Percentiles rank a stretch among this genome's conserved stretches.
Evolutionary conservation across 225 moss, liverwort and hornwort genomes (phyloP).

Genomic region (Polytrichum commune): DNA sequence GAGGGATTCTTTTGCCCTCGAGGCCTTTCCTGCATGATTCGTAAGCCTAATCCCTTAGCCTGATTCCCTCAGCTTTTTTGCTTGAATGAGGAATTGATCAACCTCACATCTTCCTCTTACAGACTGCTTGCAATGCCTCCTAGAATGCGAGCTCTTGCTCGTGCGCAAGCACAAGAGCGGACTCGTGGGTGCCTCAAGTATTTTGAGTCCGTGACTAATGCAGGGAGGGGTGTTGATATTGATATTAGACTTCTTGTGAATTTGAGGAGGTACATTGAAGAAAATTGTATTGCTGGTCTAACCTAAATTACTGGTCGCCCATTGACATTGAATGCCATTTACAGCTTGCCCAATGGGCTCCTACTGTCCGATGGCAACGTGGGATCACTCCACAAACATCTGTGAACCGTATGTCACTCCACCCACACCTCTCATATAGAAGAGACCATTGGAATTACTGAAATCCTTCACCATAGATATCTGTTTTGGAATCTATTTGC

Average conservation of each 20-base stretch:
- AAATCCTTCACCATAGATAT: neutral
- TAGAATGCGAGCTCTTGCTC: no score
- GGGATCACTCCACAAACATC: constrained; percentile 32
- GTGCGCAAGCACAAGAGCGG: no score
- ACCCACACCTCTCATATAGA: neutral
- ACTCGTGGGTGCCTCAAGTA: no score
- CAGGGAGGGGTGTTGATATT: no score
- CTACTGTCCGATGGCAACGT: constrained; percentile 60
- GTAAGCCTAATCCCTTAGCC: constrained; percentile 42
- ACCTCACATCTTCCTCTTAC: neutral
- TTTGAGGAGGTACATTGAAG: no score
- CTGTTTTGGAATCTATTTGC: neutral
- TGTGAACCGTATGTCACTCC: constrained; percentile 75
- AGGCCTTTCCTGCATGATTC: constrained; percentile 94
- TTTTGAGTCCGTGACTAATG: no score
- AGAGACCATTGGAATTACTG: neutral
- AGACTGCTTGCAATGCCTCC: no score
- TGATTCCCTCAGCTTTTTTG: neutral
- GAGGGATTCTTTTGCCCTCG: constrained; percentile 90
- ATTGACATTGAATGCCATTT: neutral
- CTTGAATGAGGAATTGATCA: neutral
- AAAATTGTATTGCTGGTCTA: neutral
- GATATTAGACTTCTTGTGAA: no score
- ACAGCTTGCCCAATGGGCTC: constrained; percentile 93
- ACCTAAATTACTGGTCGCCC: neutral